Evolutionary conservation across 2,329 filamentous ascomycete genomes (phyloP).

Genomic region (Macrophomina phaseolina): DNA sequence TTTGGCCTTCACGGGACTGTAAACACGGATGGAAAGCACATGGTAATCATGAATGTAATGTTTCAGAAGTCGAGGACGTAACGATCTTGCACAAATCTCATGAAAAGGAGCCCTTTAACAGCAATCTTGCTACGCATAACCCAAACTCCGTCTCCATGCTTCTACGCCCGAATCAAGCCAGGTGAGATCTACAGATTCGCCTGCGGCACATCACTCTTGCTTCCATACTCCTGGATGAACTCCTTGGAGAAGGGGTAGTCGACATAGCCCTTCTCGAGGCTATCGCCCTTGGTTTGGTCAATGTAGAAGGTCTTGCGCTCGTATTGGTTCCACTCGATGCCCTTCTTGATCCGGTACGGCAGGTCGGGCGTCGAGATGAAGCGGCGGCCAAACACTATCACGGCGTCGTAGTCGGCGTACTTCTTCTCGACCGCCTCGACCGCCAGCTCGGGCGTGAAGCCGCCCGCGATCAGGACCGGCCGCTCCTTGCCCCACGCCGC

Average conservation of each 20-base stretch:
- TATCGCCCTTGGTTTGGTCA: slow-evolving; percentile 34
- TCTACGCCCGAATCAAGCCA: not conserved
- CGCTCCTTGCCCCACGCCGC: slow-evolving; percentile 33
- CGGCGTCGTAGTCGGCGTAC: slow-evolving; percentile 51
- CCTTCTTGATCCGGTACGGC: slow-evolving; percentile 51
- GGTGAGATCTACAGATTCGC: slow-evolving; percentile 1
- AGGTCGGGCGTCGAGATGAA: slow-evolving; percentile 59
- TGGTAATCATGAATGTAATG: slow-evolving; percentile 4
- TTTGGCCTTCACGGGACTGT: not conserved
- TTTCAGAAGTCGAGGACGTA: not conserved
- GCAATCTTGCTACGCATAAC: not conserved
- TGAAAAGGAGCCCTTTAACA: too few relatives aligned
- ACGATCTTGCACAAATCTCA: too few relatives aligned
- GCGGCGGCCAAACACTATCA: slow-evolving; percentile 54
- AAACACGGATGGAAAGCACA: not conserved
- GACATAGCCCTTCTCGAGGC: slow-evolving; percentile 42
- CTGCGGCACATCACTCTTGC: not conserved
- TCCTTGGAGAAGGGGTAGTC: slow-evolving; percentile 50
- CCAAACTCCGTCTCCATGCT: not conserved
- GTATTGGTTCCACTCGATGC: slow-evolving; percentile 51
- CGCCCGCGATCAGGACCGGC: slow-evolving; percentile 50
- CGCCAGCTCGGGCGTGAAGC: slow-evolving; percentile 49
- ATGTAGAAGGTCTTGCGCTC: slow-evolving; percentile 54
- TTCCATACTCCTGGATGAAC: slow-evolving; percentile 31
- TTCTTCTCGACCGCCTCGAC: slow-evolving; percentile 45